Percentiles rank a stretch among this genome's conserved stretches.
Evolutionary conservation across 768 basidiomycete genomes (phyloP).

Genomic region (Hygrophoropsis aurantiaca): DNA sequence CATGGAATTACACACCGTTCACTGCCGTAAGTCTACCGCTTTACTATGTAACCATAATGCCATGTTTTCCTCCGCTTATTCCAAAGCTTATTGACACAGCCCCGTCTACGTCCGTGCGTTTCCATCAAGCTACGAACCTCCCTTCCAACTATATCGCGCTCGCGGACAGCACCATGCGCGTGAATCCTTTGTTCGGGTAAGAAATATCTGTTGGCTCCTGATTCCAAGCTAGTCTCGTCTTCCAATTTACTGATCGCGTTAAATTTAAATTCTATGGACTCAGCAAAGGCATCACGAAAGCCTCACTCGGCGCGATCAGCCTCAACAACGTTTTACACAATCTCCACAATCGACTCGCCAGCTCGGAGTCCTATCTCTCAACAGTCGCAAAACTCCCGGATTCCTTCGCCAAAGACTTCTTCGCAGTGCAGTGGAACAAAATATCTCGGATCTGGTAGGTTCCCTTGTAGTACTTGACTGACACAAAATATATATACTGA

Average conservation of each 20-base stretch:
- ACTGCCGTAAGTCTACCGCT: slow-evolving; percentile 19
- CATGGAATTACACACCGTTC: slow-evolving; percentile 3
- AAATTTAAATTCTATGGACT: neutral
- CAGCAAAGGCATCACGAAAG: slow-evolving; percentile 21
- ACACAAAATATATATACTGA: no score
- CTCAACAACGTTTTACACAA: slow-evolving; percentile 13
- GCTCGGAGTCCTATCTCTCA: no score
- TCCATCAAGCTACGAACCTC: slow-evolving; percentile 22
- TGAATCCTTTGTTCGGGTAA: slow-evolving; percentile 21
- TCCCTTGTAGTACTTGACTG: neutral
- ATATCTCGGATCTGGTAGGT: slow-evolving; percentile 9
- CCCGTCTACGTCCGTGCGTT: slow-evolving; percentile 21
- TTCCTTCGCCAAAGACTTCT: slow-evolving; percentile 14
- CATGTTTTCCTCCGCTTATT: no score
- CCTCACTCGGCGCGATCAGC: slow-evolving; percentile 17
- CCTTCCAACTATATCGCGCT: slow-evolving; percentile 34
- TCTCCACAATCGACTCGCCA: no score
- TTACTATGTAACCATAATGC: neutral
- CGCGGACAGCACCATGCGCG: slow-evolving; percentile 33
- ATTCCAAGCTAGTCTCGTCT: neutral
- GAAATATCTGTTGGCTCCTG: no score
- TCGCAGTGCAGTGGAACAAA: slow-evolving; percentile 11
- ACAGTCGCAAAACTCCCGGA: slow-evolving; percentile 24
- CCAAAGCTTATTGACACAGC: slow-evolving; percentile 13
- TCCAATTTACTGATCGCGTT: neutral